phyloP scores from a whole-genome alignment of 2,329 filamentous ascomycete genomes.

The Alternaria alternata region DNA sequence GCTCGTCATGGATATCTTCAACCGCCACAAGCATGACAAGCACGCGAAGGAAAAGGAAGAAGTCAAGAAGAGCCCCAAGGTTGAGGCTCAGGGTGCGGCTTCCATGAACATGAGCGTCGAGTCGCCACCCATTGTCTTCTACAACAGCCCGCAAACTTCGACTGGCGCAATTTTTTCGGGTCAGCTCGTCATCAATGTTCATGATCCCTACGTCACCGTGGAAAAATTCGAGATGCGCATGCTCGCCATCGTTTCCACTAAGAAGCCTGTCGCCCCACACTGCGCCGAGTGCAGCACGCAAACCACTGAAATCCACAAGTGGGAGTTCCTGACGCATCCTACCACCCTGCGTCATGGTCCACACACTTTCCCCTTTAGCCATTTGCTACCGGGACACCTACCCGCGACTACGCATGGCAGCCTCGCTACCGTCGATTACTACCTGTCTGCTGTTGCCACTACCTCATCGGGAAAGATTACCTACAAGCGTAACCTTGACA shows the following conservation, averaged over 20 bases:
- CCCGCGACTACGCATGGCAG: slow-evolving; percentile 81
- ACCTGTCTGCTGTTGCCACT: slow-evolving; percentile 63
- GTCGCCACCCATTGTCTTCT: slow-evolving; percentile 85
- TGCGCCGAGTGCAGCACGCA: slow-evolving; percentile 79
- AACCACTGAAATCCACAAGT: slow-evolving; percentile 76
- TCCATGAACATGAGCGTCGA: slow-evolving; percentile 74
- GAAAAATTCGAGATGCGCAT: slow-evolving; percentile 78
- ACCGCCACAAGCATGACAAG: slow-evolving; percentile 46
- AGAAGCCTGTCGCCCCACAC: slow-evolving; percentile 80
- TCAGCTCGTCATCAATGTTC: slow-evolving; percentile 77
- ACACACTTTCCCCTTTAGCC: slow-evolving; percentile 88
- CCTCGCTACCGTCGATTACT: slow-evolving; percentile 78
- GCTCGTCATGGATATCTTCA: slow-evolving; percentile 51
- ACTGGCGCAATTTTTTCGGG: slow-evolving; percentile 87
- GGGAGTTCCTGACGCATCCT: slow-evolving; percentile 70
- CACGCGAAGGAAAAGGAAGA: slow-evolving; percentile 32
- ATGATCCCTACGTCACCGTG: slow-evolving; percentile 69
- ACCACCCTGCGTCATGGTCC: slow-evolving; percentile 57
- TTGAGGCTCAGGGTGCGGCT: slow-evolving; percentile 54
- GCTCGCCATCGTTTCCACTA: slow-evolving; percentile 74
- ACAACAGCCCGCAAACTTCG: slow-evolving; percentile 76
- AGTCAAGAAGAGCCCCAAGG: slow-evolving; percentile 45
- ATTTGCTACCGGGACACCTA: slow-evolving; percentile 83
- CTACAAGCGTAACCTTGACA: slow-evolving; percentile 72
- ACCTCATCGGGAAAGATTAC: slow-evolving; percentile 68